A percentile compares a stretch with the other conserved stretches of the same genome.
Evolutionary conservation across 768 basidiomycete species (phyloP).

Genomic region (Collybia nuda): DNA sequence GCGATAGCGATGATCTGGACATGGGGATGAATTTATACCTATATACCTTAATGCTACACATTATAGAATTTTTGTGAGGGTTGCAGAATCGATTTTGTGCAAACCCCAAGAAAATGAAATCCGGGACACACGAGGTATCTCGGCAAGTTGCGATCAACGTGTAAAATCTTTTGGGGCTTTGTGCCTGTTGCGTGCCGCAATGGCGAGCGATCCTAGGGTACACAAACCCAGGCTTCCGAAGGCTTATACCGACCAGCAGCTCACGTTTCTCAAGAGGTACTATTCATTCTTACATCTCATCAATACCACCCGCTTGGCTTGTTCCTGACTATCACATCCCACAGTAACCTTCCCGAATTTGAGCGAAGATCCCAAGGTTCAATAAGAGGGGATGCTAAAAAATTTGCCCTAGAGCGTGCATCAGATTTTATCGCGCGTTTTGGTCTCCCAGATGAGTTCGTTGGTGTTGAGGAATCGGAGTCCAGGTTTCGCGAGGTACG

Average conservation of each 20-base stretch:
- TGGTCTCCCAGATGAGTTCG: slow-evolving; percentile 55
- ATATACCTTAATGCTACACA: slow-evolving; percentile 17
- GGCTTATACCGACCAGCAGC: slow-evolving; percentile 64
- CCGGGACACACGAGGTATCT: slow-evolving; percentile 23
- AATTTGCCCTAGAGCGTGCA: slow-evolving; percentile 63
- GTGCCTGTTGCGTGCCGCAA: slow-evolving; percentile 18
- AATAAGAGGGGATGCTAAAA: slow-evolving; percentile 67
- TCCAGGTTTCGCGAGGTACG: slow-evolving; percentile 61
- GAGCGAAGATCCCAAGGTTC: slow-evolving; percentile 59
- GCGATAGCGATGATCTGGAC: neutral
- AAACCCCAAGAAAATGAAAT: slow-evolving; percentile 10
- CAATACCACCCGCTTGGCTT: slow-evolving; percentile 1
- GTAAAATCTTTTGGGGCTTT: slow-evolving; percentile 14
- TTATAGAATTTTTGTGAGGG: neutral
- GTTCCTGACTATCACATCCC: slow-evolving; percentile 9
- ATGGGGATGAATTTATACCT: slow-evolving; percentile 1
- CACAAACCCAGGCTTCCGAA: slow-evolving; percentile 66
- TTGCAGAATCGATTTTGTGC: neutral
- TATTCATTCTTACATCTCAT: slow-evolving; percentile 10
- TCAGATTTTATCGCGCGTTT: slow-evolving; percentile 59
- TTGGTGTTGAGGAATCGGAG: slow-evolving; percentile 56
- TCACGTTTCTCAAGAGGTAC: slow-evolving; percentile 54
- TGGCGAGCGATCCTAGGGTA: slow-evolving; percentile 61
- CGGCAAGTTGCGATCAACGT: slow-evolving; percentile 27
- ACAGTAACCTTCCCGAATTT: slow-evolving; percentile 52